Percentiles rank a stretch among this genome's conserved stretches.
phyloP scores from a whole-genome alignment of 2,329 filamentous ascomycete genomes.

The Colletotrichum ledebouriae region DNA sequence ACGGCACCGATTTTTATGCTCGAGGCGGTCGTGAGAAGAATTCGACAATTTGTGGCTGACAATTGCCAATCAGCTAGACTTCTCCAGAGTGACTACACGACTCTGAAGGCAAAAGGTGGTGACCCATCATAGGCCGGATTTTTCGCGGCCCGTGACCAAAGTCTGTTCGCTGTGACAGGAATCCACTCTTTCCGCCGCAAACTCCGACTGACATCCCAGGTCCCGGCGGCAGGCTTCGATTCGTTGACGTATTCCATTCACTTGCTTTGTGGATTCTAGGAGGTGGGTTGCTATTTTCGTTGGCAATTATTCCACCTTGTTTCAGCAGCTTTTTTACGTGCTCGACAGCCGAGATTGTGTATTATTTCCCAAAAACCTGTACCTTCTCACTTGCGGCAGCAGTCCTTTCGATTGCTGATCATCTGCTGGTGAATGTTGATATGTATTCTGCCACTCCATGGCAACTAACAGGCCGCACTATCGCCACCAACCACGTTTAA shows the following conservation, averaged over 20 bases:
- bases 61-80: slow-evolving; percentile 17
- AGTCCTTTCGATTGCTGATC: too few species aligned
- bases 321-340: too few species aligned
- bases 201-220: slow-evolving; percentile 32
- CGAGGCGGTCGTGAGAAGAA: slow-evolving; percentile 12
- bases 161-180: slow-evolving; percentile 28
- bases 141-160: slow-evolving; percentile 41
- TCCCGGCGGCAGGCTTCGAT: too few species aligned
- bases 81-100: slow-evolving; percentile 32
- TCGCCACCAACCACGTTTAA: not conserved
- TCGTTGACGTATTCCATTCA: slow-evolving; percentile 9
- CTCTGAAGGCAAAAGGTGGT: slow-evolving; percentile 30
- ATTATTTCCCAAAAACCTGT: too few species aligned
- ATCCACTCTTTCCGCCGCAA: slow-evolving; percentile 28
- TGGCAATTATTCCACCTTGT: too few species aligned
- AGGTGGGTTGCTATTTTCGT: too few species aligned
- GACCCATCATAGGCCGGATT: slow-evolving; percentile 16
- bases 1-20: slow-evolving; percentile 17
- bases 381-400: too few species aligned
- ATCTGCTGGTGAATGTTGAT: not conserved
- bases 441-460: slow-evolving; percentile 9
- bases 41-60: slow-evolving; percentile 21
- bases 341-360: too few species aligned
- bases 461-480: slow-evolving; percentile 11
- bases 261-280: too few species aligned